Conservation (phyloP, 2,329 filamentous ascomycete genomes). For the Blumeria hordei region DNA sequence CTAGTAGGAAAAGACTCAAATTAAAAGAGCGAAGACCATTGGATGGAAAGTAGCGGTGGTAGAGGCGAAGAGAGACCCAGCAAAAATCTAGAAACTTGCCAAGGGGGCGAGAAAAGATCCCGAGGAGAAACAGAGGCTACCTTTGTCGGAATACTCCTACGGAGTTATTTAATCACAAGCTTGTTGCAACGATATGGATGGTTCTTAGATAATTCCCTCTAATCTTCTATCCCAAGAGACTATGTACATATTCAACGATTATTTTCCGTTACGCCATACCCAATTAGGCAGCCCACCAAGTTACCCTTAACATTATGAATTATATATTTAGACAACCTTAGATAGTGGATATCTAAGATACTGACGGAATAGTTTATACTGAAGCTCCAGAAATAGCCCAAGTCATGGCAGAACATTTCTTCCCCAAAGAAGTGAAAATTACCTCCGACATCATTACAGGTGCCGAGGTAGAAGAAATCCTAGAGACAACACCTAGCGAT, state of each 20-base stretch:
- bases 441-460: too few species aligned
- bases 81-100: neutral
- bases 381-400: too few species aligned
- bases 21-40: neutral
- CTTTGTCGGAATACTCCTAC: neutral
- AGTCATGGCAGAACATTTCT: too few species aligned
- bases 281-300: neutral
- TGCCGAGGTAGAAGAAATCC: too few species aligned
- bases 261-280: neutral
- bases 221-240: too few species aligned
- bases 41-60: neutral
- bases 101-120: neutral
- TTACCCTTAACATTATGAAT: neutral
- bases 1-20: neutral
- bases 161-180: too few species aligned
- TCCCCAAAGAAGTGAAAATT: too few species aligned
- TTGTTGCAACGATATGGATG: too few species aligned
- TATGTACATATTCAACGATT: too few species aligned
- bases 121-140: neutral
- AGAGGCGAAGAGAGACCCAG: neutral
- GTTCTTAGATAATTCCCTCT: too few species aligned
- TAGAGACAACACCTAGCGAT: too few species aligned
- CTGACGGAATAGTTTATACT: neutral
- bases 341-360: neutral
- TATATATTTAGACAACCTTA: neutral